These are phyloP conservation scores for Colletotrichum somersetense DNA, from an alignment of 2,329 filamentous ascomycete genomes.

Conservation along the genomic window DNA sequence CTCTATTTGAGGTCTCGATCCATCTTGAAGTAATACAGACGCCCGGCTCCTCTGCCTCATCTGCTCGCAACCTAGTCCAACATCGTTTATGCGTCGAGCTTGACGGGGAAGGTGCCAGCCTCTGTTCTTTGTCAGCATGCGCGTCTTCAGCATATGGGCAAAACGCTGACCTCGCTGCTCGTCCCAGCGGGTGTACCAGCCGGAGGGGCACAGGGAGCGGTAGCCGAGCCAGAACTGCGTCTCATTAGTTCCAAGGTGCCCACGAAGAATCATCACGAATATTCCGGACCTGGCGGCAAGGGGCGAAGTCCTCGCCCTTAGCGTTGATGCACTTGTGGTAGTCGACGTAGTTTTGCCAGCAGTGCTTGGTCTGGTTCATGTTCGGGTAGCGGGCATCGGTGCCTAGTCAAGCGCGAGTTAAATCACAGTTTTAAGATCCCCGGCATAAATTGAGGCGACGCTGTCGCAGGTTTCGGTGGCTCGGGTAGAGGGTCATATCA, in stretches of 20 bases:
- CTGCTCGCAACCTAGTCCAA: slow-evolving; percentile 38
- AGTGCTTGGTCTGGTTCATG: slow-evolving; percentile 99
- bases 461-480: slow-evolving; percentile 44
- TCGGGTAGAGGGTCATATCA: slow-evolving; percentile 53
- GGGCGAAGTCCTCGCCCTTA: slow-evolving; percentile 98
- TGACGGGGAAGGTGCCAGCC: slow-evolving; percentile 76
- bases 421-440: slow-evolving; percentile 8
- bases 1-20: slow-evolving; percentile 44
- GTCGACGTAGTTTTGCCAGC: slow-evolving; percentile 99
- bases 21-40: slow-evolving; percentile 54
- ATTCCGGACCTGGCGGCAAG: slow-evolving; percentile 87
- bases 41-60: slow-evolving; percentile 44
- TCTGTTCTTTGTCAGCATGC: slow-evolving; percentile 58
- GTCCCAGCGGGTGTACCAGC: slow-evolving; percentile 96
- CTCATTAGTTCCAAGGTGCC: slow-evolving; percentile 44
- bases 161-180: slow-evolving; percentile 85
- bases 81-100: slow-evolving; percentile 68
- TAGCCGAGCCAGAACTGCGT: slow-evolving; percentile 94
- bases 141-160: slow-evolving; percentile 6
- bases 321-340: slow-evolving; percentile 99
- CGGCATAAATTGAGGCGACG: slow-evolving; percentile 48
- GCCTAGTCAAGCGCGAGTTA: slow-evolving; percentile 68
- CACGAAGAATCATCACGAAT: slow-evolving; percentile 2
- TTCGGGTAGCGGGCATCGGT: slow-evolving; percentile 99
- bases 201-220: slow-evolving; percentile 95